A percentile compares a stretch with the other conserved stretches of the same genome.
Conservation (phyloP, 2,329 filamentous ascomycete species). For the Aspergillus viridinutans region DNA sequence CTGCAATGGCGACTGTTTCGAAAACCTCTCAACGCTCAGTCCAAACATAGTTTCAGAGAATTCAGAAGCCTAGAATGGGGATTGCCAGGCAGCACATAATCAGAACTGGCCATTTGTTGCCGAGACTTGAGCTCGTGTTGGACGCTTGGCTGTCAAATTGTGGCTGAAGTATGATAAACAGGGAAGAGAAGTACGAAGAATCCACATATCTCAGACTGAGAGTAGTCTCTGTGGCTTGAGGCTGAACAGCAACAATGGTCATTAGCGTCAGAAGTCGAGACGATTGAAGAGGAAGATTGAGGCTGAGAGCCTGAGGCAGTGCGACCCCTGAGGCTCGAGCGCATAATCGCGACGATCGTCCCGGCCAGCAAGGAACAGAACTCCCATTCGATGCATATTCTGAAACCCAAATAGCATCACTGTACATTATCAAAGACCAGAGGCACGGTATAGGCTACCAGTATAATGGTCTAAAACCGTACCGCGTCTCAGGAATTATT, state of each 20-base stretch:
- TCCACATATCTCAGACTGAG: background rate
- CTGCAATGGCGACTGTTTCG: no score
- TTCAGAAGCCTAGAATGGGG: no score
- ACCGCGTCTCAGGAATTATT: constrained; percentile 9
- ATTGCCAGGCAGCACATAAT: no score
- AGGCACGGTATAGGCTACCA: constrained; percentile 11
- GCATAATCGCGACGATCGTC: constrained; percentile 1
- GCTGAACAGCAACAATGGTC: constrained; percentile 3
- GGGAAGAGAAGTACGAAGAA: constrained; percentile 2
- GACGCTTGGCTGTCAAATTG: background rate
- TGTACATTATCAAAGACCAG: constrained; percentile 4
- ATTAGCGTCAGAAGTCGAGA: background rate
- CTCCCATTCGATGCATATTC: background rate
- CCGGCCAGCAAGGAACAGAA: constrained; percentile 2
- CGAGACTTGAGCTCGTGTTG: background rate
- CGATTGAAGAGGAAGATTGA: constrained; percentile 3
- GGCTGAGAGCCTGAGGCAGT: constrained; percentile 16
- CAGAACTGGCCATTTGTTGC: no score
- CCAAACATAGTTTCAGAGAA: no score
- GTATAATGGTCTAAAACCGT: constrained; percentile 9
- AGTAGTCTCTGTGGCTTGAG: constrained; percentile 12
- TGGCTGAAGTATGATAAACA: constrained; percentile 5
- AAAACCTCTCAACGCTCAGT: no score
- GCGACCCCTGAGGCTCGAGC: constrained; percentile 7
- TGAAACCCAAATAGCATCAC: background rate